A percentile compares a stretch with the other conserved stretches of the same genome.
Conservation (phyloP, 768 basidiomycete species). For the Lactarius tabidus region DNA sequence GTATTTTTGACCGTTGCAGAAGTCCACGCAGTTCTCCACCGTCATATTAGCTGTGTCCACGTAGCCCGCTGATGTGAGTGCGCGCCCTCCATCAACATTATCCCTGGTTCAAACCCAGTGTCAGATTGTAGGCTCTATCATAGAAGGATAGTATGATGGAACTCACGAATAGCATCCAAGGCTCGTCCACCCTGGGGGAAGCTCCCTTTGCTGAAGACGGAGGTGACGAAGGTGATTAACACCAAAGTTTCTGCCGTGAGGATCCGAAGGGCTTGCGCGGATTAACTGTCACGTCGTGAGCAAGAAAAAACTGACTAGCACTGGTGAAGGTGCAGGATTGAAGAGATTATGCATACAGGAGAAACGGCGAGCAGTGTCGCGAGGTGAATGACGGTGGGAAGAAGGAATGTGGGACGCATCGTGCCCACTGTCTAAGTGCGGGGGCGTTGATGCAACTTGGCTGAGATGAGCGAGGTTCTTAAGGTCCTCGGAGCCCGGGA, state of each 20-base stretch:
- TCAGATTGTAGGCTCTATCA: conserved; percentile 27
- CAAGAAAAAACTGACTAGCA: neutral
- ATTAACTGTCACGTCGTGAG: neutral
- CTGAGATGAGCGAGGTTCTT: conserved; percentile 7
- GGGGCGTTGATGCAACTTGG: neutral
- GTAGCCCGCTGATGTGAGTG: conserved; percentile 48
- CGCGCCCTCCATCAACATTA: conserved; percentile 49
- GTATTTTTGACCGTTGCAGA: conserved; percentile 44
- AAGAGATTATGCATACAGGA: neutral
- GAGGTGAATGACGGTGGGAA: conserved; percentile 8
- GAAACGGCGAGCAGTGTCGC: neutral
- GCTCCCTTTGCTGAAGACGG: conserved; percentile 24
- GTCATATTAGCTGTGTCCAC: conserved; percentile 56
- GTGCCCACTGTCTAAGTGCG: conserved; percentile 14
- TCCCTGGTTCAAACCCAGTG: conserved; percentile 44
- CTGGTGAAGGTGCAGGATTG: neutral
- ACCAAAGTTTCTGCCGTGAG: conserved; percentile 3
- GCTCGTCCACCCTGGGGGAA: conserved; percentile 54
- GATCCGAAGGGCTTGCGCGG: neutral
- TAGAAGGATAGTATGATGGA: neutral
- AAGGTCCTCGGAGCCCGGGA: conserved; percentile 5
- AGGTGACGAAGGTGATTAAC: conserved; percentile 9
- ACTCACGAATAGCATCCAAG: conserved; percentile 60
- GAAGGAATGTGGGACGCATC: conserved; percentile 16
- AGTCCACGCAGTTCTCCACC: conserved; percentile 46